Evolutionary conservation across 176 grass and related monocot genomes (phyloP).

Genomic region (Zea mays): Zm-B73-REFERENCE-NAM-5.0 NC_050098.1:149474501-149475000

Average conservation of each 20-base stretch:
- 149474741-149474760: neutral
- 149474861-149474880: neutral
- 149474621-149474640: neutral
- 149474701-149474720: neutral
- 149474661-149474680: neutral
- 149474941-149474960: constrained; percentile 82
- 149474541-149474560: neutral
- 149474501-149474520: neutral
- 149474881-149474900: neutral
- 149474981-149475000: neutral
- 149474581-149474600: neutral
- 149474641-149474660: neutral
- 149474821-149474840: neutral
- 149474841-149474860: neutral
- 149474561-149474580: neutral
- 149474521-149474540: neutral
- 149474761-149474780: neutral
- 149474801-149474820: neutral
- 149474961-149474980: constrained; percentile 69
- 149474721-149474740: neutral
- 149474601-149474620: neutral
- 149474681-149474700: neutral
- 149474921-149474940: constrained; percentile 86
- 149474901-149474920: constrained; percentile 82
- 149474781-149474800: neutral